Conservation (phyloP, 225 moss, liverwort and hornwort genomes). For the Bryoerythrophyllum caledonicum region DNA sequence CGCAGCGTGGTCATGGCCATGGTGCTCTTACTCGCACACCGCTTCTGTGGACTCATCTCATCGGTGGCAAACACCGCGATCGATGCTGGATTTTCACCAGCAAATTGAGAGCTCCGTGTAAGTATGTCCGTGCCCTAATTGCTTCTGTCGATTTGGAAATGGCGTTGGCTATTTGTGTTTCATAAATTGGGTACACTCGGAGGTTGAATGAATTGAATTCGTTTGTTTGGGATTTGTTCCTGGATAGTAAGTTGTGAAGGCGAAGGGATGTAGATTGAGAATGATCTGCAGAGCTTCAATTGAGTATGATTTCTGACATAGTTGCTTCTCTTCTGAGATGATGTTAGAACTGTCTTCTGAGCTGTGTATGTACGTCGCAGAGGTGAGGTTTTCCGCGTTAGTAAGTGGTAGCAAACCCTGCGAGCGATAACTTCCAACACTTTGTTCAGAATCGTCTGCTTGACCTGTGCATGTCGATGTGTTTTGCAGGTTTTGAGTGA, state of each 20-base stretch:
- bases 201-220: no score
- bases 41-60: background rate
- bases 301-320: background rate
- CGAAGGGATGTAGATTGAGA: no score
- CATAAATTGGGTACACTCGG: background rate
- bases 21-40: background rate
- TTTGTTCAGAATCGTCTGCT: background rate
- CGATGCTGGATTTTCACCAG: background rate
- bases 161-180: background rate
- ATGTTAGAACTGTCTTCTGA: constrained; percentile 8
- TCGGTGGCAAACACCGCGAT: background rate
- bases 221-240: background rate
- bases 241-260: background rate
- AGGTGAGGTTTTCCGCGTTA: no score
- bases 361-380: background rate
- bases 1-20: background rate
- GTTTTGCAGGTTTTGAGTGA: background rate
- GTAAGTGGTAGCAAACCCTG: background rate
- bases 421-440: background rate
- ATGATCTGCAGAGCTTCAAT: constrained; percentile 6
- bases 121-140: no score
- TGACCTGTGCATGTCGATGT: background rate
- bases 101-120: background rate
- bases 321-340: background rate
- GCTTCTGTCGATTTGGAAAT: background rate